Evolutionary conservation across 2,329 filamentous ascomycete species (phyloP), one percentile per base, ranked within the genome.

Genomic region (Phaeosphaeriaceae sp.): DNA sequence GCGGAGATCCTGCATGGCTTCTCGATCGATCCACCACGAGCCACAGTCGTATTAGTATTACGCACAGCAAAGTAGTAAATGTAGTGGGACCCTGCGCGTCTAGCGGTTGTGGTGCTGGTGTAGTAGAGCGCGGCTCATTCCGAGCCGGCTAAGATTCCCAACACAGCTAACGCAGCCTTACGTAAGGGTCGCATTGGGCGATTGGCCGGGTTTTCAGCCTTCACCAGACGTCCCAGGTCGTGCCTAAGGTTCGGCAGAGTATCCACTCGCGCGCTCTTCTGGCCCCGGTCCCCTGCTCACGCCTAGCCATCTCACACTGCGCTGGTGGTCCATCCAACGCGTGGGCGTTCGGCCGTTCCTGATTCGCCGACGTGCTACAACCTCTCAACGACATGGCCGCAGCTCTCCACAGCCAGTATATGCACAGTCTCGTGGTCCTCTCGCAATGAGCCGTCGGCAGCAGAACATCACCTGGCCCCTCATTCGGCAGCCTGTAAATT

Each of bases 371-470:
- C 53, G 51, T 53, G 19, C 33, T 57, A 53, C 53, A 55, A 66
- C 58, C 56, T 70, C 55, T 65, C 57, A 72, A 71, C 63, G 65
- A 65, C 64, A 72, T 70, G 68, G 62, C 64, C 66, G 60, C 58
- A 60, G 48, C 68, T 56, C 62, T 65, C 65, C 64, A 53, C 53
- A 63, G 67, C 67, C 70, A 69, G 61, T 63, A 56, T 65, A 69
- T 72, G 72, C 73, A 71, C 57, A 61, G 65, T 70, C 70, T 76
- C 72, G 73, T 73, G 70, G 70, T 67, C 71, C 60, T 69, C 68
- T 70, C 58, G 64, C 61, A 66, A 71, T 65, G 63, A 69, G 55
- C 56, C 66, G 58, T 56, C 66, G 59, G 65, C 64, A 56, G 61
- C 62, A 55, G 58, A 54, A 46, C 60, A 57, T 62, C 57, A 62